Evolutionary conservation across 75 land plant genomes (phyloP).

Genomic region (Pseudotsuga menziesii): DNA sequence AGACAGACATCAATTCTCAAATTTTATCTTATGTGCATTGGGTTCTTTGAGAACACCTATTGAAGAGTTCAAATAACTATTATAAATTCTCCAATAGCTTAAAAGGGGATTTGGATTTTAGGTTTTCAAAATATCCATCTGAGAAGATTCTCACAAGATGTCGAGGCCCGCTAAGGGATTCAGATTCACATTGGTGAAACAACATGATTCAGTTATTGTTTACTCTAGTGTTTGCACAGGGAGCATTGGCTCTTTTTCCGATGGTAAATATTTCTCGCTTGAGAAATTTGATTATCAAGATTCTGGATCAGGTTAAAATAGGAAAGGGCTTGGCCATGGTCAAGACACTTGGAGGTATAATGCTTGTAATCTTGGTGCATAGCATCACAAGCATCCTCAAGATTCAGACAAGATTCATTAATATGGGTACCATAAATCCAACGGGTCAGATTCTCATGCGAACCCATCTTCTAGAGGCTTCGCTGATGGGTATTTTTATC

Average conservation of each 20-base stretch:
- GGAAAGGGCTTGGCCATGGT: constrained; percentile 44
- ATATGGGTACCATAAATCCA: too few species aligned
- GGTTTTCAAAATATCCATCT: not conserved
- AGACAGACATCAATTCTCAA: not conserved
- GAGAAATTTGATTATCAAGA: constrained; percentile 29
- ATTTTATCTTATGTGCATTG: not conserved
- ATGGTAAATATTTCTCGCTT: constrained; percentile 32
- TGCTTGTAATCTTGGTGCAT: constrained; percentile 31
- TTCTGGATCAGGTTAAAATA: constrained; percentile 37
- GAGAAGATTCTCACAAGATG: too few species aligned
- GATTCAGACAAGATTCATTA: constrained; percentile 22
- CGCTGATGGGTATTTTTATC: too few species aligned
- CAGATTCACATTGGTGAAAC: not conserved
- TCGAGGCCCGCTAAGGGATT: too few species aligned
- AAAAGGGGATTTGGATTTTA: not conserved
- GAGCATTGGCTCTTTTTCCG: constrained; percentile 26
- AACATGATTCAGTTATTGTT: constrained; percentile 39
- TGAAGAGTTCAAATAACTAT: not conserved
- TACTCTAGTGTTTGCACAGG: constrained; percentile 24
- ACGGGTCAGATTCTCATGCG: too few species aligned
- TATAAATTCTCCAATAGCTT: not conserved
- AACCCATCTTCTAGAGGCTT: too few species aligned
- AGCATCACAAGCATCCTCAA: constrained; percentile 29
- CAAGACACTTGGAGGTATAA: constrained; percentile 43
- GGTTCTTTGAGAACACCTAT: not conserved